Conservation (phyloP, 495 filamentous ascomycete genomes). For the Collariella sp. region DNA sequence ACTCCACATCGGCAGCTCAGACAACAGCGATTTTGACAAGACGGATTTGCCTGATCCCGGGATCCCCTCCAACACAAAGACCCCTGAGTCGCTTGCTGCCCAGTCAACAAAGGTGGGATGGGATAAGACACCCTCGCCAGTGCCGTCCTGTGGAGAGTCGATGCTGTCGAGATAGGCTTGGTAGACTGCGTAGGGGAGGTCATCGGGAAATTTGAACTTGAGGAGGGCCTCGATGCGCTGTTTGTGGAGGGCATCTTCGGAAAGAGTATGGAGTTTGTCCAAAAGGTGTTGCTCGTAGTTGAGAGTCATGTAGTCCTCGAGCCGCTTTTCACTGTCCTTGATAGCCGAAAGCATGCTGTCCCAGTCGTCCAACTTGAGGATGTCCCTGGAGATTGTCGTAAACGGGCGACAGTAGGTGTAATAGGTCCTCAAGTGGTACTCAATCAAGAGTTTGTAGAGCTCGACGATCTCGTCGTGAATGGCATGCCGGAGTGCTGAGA, state of each 20-base stretch:
- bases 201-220: conserved; percentile 22
- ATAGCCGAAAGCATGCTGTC: conserved; percentile 12
- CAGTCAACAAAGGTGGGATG: conserved; percentile 13
- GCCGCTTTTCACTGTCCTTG: conserved; percentile 9
- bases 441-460: conserved; percentile 18
- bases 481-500: not conserved
- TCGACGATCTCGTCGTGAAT: conserved; percentile 12
- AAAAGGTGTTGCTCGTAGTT: conserved; percentile 17
- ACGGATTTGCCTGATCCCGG: conserved; percentile 19
- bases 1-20: conserved; percentile 8
- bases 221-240: conserved; percentile 11
- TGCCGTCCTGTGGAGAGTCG: conserved; percentile 9
- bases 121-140: conserved; percentile 8
- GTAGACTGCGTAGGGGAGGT: conserved; percentile 18
- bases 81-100: conserved; percentile 5
- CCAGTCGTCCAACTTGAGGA: conserved; percentile 23
- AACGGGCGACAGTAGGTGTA: conserved; percentile 17
- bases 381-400: conserved; percentile 7
- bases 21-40: conserved; percentile 14
- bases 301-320: conserved; percentile 18
- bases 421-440: conserved; percentile 18
- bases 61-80: conserved; percentile 13
- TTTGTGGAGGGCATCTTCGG: conserved; percentile 15
- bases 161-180: conserved; percentile 21
- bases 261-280: conserved; percentile 17